Evolutionary conservation across 148 eudicot species (phyloP).

Genomic region (Chenopodium album): DNA sequence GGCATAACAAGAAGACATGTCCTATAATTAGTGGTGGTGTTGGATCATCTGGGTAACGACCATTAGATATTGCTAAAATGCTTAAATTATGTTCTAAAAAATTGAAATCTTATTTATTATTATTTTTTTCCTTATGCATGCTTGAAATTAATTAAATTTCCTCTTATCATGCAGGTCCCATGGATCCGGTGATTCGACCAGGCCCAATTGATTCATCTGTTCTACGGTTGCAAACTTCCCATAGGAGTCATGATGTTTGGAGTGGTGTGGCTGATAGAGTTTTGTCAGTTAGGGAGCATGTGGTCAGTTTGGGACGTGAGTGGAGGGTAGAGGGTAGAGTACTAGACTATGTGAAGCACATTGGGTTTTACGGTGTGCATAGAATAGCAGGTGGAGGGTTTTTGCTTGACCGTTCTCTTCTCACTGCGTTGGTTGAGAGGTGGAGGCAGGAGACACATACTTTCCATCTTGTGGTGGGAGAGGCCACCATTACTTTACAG

Average conservation of each 20-base stretch:
- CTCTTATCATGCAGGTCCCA: not conserved
- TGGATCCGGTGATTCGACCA: not conserved
- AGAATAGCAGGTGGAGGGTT: not conserved
- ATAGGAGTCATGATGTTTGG: not conserved
- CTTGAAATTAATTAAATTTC: too few species aligned
- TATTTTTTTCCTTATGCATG: not conserved
- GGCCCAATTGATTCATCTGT: not conserved
- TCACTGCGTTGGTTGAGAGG: slow-evolving; percentile 18
- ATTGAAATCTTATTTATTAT: not conserved
- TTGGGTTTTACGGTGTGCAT: not conserved
- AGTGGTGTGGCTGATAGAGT: not conserved
- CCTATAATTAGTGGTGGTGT: too few species aligned
- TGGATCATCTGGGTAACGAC: too few species aligned
- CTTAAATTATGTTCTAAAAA: too few species aligned
- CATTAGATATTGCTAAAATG: not conserved
- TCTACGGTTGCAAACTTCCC: not conserved
- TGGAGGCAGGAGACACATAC: slow-evolving; percentile 28
- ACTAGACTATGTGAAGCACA: not conserved
- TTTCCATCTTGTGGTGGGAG: slow-evolving; percentile 12
- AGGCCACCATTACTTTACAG: slow-evolving; percentile 17
- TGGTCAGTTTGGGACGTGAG: not conserved
- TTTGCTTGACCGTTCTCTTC: not conserved
- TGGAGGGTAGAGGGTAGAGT: too few species aligned
- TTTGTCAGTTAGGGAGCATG: not conserved
- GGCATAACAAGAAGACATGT: too few species aligned